A percentile compares a stretch with the other conserved stretches of the same genome.
Evolutionary conservation across 108 stramenopile species (phyloP).

Genomic region (Cyclotella distinguenda): DNA sequence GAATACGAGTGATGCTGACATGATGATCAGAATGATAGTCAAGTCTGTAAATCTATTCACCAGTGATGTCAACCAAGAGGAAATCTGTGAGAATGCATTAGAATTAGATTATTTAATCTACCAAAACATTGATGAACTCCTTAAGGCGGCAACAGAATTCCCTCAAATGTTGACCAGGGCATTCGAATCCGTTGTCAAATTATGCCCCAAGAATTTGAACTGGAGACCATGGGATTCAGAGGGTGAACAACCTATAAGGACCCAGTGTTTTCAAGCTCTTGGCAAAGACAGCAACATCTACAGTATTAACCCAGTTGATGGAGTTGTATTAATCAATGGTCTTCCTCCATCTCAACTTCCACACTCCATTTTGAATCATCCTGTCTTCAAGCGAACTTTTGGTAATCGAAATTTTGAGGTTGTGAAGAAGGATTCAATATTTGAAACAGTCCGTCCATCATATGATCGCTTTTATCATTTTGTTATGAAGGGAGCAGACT

Average conservation of each 20-base stretch:
- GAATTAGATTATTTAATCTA: constrained; percentile 8
- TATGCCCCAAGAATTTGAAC: constrained; percentile 6
- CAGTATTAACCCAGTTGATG: constrained; percentile 47
- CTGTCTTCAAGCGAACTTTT: constrained; percentile 28
- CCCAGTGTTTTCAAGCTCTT: constrained; percentile 45
- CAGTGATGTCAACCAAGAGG: constrained; percentile 3
- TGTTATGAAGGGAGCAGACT: not conserved
- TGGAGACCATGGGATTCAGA: constrained; percentile 21
- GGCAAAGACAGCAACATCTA: constrained; percentile 32
- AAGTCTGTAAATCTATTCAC: constrained; percentile 25
- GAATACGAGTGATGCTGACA: constrained; percentile 13
- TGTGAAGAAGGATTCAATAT: constrained; percentile 13
- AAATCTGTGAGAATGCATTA: constrained; percentile 8
- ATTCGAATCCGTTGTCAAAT: constrained; percentile 9
- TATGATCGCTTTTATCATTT: constrained; percentile 28
- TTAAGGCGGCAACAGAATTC: not conserved
- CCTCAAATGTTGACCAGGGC: constrained; percentile 14
- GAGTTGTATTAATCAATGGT: constrained; percentile 55
- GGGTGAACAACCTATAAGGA: not conserved
- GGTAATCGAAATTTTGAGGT: constrained; percentile 40
- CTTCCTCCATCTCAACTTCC: constrained; percentile 52
- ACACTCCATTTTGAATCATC: constrained; percentile 22
- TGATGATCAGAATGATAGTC: constrained; percentile 20
- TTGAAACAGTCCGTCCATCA: constrained; percentile 26
- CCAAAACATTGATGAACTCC: constrained; percentile 3